Percentiles rank a stretch among this genome's conserved stretches.
phyloP scores from a whole-genome alignment of 805 yeast species.

The Jamesozyma piceae region DNA sequence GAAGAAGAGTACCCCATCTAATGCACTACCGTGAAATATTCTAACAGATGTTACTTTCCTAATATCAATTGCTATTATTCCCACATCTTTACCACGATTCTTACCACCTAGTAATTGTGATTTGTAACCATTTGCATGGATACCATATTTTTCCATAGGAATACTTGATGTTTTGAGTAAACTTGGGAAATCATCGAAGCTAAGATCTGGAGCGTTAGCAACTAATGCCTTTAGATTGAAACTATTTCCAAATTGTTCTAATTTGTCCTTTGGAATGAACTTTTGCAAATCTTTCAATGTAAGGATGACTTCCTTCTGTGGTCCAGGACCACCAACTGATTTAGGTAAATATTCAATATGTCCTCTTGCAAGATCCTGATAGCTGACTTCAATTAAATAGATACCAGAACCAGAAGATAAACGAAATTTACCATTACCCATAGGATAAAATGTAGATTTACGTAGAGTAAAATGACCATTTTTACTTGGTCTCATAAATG shows the following conservation, averaged over 20 bases:
- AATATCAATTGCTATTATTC: constrained; percentile 21
- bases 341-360: constrained; percentile 54
- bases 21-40: constrained; percentile 63
- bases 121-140: constrained; percentile 20
- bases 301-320: constrained; percentile 43
- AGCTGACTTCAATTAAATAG: constrained; percentile 61
- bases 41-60: constrained; percentile 42
- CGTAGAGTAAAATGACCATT: constrained; percentile 17
- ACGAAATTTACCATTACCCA: constrained; percentile 37
- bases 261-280: constrained; percentile 25
- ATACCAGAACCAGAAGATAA: constrained; percentile 57
- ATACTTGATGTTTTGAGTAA: constrained; percentile 12
- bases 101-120: constrained; percentile 22
- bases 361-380: constrained; percentile 43
- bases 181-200: constrained; percentile 40
- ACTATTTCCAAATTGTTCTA: constrained; percentile 24
- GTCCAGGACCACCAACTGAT: constrained; percentile 50
- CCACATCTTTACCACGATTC: constrained; percentile 25
- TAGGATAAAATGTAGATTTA: constrained; percentile 38
- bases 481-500: constrained; percentile 30
- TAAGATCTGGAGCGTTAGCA: constrained; percentile 50
- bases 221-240: constrained; percentile 44
- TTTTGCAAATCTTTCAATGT: constrained; percentile 38
- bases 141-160: constrained; percentile 25
- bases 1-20: constrained; percentile 69